Conservation (phyloP, 108 stramenopile genomes). For the Nitzschia sp. region DNA sequence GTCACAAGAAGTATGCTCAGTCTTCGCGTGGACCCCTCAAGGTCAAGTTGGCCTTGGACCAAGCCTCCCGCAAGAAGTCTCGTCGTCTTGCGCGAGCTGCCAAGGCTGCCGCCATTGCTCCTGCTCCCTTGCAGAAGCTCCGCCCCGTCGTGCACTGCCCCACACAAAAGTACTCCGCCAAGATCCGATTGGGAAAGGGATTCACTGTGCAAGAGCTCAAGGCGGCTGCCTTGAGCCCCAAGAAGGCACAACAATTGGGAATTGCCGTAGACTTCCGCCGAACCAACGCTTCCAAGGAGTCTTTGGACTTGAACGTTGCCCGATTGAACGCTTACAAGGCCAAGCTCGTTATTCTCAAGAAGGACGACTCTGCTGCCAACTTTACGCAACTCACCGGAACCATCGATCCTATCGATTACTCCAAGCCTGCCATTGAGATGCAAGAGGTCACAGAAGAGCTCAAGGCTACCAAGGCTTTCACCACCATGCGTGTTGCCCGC, state of each 20-base stretch:
- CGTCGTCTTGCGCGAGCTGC: constrained; percentile 91
- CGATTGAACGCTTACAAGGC: constrained; percentile 95
- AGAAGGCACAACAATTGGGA: constrained; percentile 90
- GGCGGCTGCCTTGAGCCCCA: constrained; percentile 86
- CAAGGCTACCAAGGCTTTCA: constrained; percentile 75
- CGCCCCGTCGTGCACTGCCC: constrained; percentile 95
- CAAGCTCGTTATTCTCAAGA: constrained; percentile 91
- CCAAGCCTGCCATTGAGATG: constrained; percentile 77
- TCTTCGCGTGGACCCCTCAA: constrained; percentile 91
- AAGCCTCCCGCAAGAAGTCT: constrained; percentile 95
- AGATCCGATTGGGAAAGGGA: constrained; percentile 93
- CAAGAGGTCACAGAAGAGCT: constrained; percentile 75
- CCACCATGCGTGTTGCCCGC: constrained; percentile 75
- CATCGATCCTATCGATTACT: constrained; percentile 66
- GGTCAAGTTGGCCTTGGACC: constrained; percentile 90
- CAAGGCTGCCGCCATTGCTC: constrained; percentile 95
- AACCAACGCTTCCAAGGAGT: constrained; percentile 84
- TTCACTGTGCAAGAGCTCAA: constrained; percentile 96
- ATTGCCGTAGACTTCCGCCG: constrained; percentile 96
- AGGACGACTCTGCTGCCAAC: constrained; percentile 79
- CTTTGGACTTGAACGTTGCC: constrained; percentile 84
- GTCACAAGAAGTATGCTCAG: constrained; percentile 93
- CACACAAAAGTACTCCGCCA: constrained; percentile 94
- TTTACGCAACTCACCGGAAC: constrained; percentile 54
- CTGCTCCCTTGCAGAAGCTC: constrained; percentile 90